These are phyloP conservation scores for Boletus reticulatus DNA, from an alignment of 768 basidiomycete species.

Conservation along the genomic window DNA sequence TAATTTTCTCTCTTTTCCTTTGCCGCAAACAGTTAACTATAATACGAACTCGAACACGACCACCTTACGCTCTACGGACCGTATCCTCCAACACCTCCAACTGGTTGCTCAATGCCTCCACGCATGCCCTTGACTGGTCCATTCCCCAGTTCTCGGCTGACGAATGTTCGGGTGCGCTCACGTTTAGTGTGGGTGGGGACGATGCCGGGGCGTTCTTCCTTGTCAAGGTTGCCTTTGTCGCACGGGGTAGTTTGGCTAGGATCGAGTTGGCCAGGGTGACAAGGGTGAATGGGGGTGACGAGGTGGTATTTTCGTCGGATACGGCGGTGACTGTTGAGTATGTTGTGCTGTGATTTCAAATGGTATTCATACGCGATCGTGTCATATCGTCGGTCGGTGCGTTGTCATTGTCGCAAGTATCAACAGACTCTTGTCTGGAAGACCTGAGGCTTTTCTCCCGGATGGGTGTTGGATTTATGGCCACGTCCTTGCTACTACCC, in stretches of 20 bases:
- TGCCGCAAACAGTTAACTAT: constrained; percentile 77
- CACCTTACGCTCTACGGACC: constrained; percentile 72
- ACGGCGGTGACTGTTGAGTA: constrained; percentile 52
- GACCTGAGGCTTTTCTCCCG: neutral
- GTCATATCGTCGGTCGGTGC: too few species aligned
- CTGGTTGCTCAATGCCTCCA: constrained; percentile 79
- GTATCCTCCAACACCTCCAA: constrained; percentile 65
- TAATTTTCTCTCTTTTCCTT: neutral
- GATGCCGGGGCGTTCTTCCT: constrained; percentile 90
- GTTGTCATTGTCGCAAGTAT: too few species aligned
- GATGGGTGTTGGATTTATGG: neutral
- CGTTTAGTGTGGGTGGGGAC: constrained; percentile 86
- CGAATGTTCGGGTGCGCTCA: constrained; percentile 76
- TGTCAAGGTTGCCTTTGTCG: constrained; percentile 78
- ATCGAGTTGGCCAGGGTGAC: constrained; percentile 61
- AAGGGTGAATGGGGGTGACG: constrained; percentile 47
- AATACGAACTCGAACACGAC: constrained; percentile 93
- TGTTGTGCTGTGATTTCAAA: constrained; percentile 41
- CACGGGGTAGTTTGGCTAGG: constrained; percentile 77
- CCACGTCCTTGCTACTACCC: neutral
- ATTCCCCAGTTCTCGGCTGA: constrained; percentile 63
- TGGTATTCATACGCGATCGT: too few species aligned
- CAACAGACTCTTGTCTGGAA: too few species aligned
- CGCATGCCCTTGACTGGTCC: constrained; percentile 84
- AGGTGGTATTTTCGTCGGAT: constrained; percentile 57